Evolutionary conservation across 371 early-diverging fungal species (phyloP), one percentile per base, ranked within the genome.

Genomic region (Syncephalastrum sp.): DNA sequence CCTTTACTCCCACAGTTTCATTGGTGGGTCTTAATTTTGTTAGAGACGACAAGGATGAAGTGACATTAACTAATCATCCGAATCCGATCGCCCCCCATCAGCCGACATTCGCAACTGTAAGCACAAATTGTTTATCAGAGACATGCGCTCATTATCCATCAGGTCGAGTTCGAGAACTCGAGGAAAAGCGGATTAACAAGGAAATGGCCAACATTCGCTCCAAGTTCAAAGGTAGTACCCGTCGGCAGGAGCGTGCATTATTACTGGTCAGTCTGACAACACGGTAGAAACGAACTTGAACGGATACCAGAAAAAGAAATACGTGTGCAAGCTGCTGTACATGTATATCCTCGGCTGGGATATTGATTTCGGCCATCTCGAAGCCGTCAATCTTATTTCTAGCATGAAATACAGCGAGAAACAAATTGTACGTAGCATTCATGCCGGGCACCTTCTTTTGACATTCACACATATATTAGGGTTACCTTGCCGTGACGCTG

Each of bases 271-370:
- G 8, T 10, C 38, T 29, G 5, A 1, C 42, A 27, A 41, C 7
- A 23, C 13, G 49, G 43, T 67, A 96, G 98, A 96, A 63, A 81
- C 88, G 15, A 86, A 68, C 55, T 71, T 98, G 65, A 94, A 88
- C 68, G 98, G 99, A 19, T 98, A 98, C 75, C 93, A 98, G 68
- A 94, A 94, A 81, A 97, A 96, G 72, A 98, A 98, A 65, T 98
- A 98, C 65, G 94, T 98, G 42, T 94, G 94, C 81, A 98, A 98
- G 70, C 81, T 98, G 25, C 67, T 98, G 51, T 98, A 97, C 82
- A 97, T 98, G 93, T 96, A 95, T 64, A 91, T 98, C 65, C 90
- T 96, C 53, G 99, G 99, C 24, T 98, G 94, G 90, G 94, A 96
- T 17, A 89, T 98, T 46, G 96, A 98, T 65, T 95, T 98, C 79